Base-by-base conservation (phyloP, 2,329 filamentous ascomycete species). In the Pseudonectria buxi region DNA sequence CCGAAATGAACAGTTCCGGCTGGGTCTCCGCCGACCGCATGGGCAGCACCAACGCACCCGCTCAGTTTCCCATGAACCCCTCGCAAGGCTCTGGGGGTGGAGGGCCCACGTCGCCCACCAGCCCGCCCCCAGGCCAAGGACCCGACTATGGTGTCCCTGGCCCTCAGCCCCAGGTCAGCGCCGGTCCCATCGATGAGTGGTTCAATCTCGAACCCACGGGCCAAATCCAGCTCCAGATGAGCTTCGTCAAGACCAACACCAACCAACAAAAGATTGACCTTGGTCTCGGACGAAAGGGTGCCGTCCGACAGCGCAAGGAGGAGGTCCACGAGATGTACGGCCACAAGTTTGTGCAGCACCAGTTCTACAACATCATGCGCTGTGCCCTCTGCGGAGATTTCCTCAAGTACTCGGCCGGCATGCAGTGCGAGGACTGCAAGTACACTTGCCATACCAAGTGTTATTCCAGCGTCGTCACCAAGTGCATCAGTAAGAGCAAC, bases 361-460 rank as follows among this genome's bases (percentile, higher is more conserved):
- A 95, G 62, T 98, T 98, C 64, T 98, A 96, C 80, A 98, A 96
- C 73, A 95, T 98, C 57, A 98, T 98, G 92, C 90, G 92, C 44
- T 98, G 92, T 64, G 92, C 92, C 11, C 79, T 96, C 25, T 98
- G 92, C 59, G 92, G 89, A 41, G 92, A 98, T 50, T 96, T 98
- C 57, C 82, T 98, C 65, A 98, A 96, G 59, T 96, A 96, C 60
- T 94, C 90, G 32, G 86, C 92, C 14, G 92, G 92, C 43, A 98
- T 98, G 90, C 92, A 98, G 67, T 98, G 92, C 63, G 86, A 94
- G 47, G 92, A 98, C 65, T 98, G 92, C 83, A 96, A 96, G 67
- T 96, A 96, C 67, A 96, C 90, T 26, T 98, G 92, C 64, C 92
- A 98, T 64, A 90, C 87, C 53, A 95, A 96, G 65, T 98, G 92